Percentiles rank a stretch among this genome's conserved stretches.
phyloP scores from a whole-genome alignment of 2,329 filamentous ascomycete genomes.

The Zasmidium citrigriseum region DNA sequence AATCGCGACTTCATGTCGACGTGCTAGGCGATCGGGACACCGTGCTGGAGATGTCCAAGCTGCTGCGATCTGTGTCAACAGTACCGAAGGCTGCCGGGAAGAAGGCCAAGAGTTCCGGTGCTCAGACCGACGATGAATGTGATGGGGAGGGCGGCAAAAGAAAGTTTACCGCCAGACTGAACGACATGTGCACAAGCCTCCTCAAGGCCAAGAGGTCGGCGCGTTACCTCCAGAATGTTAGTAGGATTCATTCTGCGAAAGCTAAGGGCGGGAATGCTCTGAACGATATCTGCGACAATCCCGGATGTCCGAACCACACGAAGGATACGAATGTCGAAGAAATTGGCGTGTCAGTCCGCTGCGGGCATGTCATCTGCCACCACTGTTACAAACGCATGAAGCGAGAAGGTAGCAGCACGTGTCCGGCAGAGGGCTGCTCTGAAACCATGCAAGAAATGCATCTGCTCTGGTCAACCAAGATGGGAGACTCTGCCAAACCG shows the following conservation, averaged over 20 bases:
- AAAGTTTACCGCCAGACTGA: slow-evolving; percentile 20
- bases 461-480: slow-evolving; percentile 41
- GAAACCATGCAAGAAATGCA: slow-evolving; percentile 41
- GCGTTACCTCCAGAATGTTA: slow-evolving; percentile 26
- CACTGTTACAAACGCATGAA: slow-evolving; percentile 36
- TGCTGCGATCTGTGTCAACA: slow-evolving; percentile 3
- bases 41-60: slow-evolving; percentile 12
- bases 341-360: slow-evolving; percentile 45
- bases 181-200: slow-evolving; percentile 21
- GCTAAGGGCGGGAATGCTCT: too few species aligned
- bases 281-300: background rate
- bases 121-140: background rate
- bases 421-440: slow-evolving; percentile 44
- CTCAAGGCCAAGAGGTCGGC: slow-evolving; percentile 23
- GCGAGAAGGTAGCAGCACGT: slow-evolving; percentile 34
- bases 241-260: slow-evolving; percentile 5
- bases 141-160: slow-evolving; percentile 4
- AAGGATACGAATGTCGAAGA: background rate
- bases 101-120: background rate
- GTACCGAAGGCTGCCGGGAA: background rate
- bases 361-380: slow-evolving; percentile 55
- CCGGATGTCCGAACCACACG: background rate
- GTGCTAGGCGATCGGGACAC: slow-evolving; percentile 34
- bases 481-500: slow-evolving; percentile 33
- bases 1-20: slow-evolving; percentile 19